phyloP scores from a whole-genome alignment of 2,329 filamentous ascomycete genomes.

The Fusarium haematococcum region DNA sequence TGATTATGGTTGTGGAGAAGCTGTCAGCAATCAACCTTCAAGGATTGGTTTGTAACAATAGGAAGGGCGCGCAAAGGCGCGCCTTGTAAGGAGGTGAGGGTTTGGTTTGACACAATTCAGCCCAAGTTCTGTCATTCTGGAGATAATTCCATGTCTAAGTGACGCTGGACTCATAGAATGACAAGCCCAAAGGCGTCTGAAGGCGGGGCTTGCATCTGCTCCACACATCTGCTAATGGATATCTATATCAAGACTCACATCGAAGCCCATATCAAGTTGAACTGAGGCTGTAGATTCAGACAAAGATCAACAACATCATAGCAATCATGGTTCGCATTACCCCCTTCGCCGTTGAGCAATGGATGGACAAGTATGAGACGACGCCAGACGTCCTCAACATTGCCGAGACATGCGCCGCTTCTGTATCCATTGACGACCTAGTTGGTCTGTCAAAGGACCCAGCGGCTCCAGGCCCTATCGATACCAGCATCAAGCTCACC shows the following conservation, averaged over 20 bases:
- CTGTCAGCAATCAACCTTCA: background rate
- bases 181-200: conserved; percentile 4
- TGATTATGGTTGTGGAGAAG: background rate
- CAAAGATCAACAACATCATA: background rate
- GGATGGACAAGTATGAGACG: conserved; percentile 72
- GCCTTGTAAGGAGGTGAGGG: background rate
- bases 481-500: conserved; percentile 68
- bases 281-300: background rate
- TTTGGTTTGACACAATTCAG: background rate
- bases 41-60: background rate
- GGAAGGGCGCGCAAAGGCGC: background rate
- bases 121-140: background rate
- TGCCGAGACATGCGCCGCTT: conserved; percentile 82
- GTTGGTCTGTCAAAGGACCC: conserved; percentile 68
- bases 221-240: background rate
- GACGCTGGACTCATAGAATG: background rate
- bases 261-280: background rate
- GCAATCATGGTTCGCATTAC: conserved; percentile 66
- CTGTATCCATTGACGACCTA: conserved; percentile 78
- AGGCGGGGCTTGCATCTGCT: background rate
- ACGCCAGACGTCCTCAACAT: conserved; percentile 74
- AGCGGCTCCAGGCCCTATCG: conserved; percentile 53
- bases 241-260: conserved; percentile 1
- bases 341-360: conserved; percentile 77
- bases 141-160: background rate